Evolutionary conservation across 2,329 filamentous ascomycete genomes (phyloP).

Genomic region (Bipolaris oryzae): DNA sequence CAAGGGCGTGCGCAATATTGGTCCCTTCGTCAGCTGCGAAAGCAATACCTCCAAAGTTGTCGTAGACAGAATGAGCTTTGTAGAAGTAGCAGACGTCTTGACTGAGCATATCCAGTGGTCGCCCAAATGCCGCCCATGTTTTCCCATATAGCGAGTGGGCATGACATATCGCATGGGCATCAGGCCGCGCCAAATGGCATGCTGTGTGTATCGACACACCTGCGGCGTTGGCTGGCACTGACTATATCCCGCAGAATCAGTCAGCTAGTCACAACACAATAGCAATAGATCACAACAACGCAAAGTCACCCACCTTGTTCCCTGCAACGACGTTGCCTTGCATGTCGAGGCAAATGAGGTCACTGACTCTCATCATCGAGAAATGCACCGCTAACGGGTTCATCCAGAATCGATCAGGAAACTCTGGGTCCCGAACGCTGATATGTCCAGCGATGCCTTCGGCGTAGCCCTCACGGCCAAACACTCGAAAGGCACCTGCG

Average conservation of each 20-base stretch:
- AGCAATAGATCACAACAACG: neutral
- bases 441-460: slow-evolving; percentile 72
- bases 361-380: slow-evolving; percentile 64
- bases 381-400: slow-evolving; percentile 68
- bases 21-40: slow-evolving; percentile 64
- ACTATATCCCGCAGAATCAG: neutral
- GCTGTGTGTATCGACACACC: slow-evolving; percentile 71
- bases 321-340: slow-evolving; percentile 65
- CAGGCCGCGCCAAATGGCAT: slow-evolving; percentile 65
- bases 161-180: slow-evolving; percentile 69
- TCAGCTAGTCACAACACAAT: neutral
- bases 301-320: slow-evolving; percentile 51
- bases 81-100: slow-evolving; percentile 68
- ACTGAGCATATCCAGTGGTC: slow-evolving; percentile 69
- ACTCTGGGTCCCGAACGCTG: slow-evolving; percentile 66
- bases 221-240: slow-evolving; percentile 49
- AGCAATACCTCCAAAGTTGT: slow-evolving; percentile 63
- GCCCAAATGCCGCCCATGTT: slow-evolving; percentile 67
- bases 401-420: slow-evolving; percentile 66
- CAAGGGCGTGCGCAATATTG: slow-evolving; percentile 65
- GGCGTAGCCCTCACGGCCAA: slow-evolving; percentile 65
- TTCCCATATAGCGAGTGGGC: slow-evolving; percentile 66
- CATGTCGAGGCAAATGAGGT: slow-evolving; percentile 68
- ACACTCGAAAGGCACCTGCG: slow-evolving; percentile 66
- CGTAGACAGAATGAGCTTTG: slow-evolving; percentile 65